Conservation (phyloP, 495 filamentous ascomycete genomes). For the Xylaria venustula region DNA sequence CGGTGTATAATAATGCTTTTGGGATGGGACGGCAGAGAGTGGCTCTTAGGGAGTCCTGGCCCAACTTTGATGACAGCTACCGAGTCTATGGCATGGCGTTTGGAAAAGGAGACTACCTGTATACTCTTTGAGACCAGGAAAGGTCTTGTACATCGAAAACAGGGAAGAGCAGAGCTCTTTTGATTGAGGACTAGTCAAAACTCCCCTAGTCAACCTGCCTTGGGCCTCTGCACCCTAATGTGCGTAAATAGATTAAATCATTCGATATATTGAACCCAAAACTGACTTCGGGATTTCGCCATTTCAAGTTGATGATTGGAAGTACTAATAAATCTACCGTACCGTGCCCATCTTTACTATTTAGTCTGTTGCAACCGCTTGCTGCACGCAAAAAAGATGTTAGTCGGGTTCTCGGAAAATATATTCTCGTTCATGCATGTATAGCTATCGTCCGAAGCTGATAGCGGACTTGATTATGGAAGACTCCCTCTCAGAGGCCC, state of each 20-base stretch:
- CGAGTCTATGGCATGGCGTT: conserved; percentile 9
- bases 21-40: neutral
- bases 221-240: neutral
- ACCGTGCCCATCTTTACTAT: too few species aligned
- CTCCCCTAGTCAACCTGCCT: neutral
- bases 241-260: neutral
- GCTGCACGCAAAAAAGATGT: too few species aligned
- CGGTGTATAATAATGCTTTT: conserved; percentile 12
- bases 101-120: neutral
- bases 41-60: neutral
- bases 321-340: too few species aligned
- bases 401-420: too few species aligned
- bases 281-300: neutral
- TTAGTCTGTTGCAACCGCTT: too few species aligned
- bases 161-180: neutral
- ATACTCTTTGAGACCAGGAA: neutral
- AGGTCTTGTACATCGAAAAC: neutral
- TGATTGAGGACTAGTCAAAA: neutral
- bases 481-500: too few species aligned
- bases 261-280: neutral
- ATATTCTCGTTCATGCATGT: too few species aligned
- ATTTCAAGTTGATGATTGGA: too few species aligned
- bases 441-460: too few species aligned
- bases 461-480: too few species aligned
- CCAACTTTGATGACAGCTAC: neutral